Evolutionary conservation across 345 rosid genomes (phyloP), one percentile per base, ranked within the genome.

Genomic region (Arabis alpina): DNA sequence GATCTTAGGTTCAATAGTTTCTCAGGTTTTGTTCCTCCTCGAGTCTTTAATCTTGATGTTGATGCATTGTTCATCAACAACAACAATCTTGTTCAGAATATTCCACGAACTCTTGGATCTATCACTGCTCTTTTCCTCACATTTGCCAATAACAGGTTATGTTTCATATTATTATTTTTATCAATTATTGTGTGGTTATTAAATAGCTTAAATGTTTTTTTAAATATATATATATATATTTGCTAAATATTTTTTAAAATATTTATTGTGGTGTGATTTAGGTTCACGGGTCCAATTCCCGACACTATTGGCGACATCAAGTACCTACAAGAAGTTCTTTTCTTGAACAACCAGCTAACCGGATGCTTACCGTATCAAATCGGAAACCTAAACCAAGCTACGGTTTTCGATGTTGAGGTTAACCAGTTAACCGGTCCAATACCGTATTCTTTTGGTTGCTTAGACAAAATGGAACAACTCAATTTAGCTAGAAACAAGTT

Each of bases 351-450:
- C 77, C 79, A 47, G 66, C 54, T 93, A n/a, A 84, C 87, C 16
- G 97, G 96, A 4, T 93, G 98, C 74, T 68, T 93, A 44, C 93
- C 98, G 0, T 90, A 84, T 42, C 85, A 87, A 77, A 73, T 93
- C 4, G 96, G 98, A 28, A 70, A 77, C 5, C 73, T 93, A 54
- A 77, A 55, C 28, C 86, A 62, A 71, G 83, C 90, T 3, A 73
- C 41, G 5, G 87, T 90, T 63, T 71, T 93, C 5, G 97, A 90
- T 67, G 77, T 68, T 8, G 88, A 84, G 3, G 32, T 55, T 61
- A 93, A 93, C 64, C 72, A 37, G 43, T 55, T 93, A 64, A 90
- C 90, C 0, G 98, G 98, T 19, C 89, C 78, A 2, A 70, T 91
- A 42, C 95, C 95, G 0, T 60, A 71, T 39, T 84, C 91, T 1